These are phyloP conservation scores for Acrocalymma vagum DNA, from an alignment of 2,329 filamentous ascomycete species.

Conservation along the genomic window DNA sequence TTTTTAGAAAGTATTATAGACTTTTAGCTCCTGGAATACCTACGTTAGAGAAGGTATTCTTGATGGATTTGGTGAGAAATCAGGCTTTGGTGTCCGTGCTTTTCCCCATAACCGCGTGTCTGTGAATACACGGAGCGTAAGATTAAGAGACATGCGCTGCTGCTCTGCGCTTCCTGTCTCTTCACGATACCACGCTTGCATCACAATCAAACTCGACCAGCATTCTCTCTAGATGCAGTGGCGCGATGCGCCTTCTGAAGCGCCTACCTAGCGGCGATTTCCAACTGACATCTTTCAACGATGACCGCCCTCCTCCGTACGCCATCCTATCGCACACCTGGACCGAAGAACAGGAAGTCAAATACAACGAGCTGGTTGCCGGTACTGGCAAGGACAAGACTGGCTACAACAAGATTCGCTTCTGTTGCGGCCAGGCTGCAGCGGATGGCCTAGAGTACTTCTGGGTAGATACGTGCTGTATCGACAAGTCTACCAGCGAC, in stretches of 20 bases:
- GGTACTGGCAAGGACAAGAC: conserved; percentile 18
- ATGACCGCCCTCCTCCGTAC: conserved; percentile 20
- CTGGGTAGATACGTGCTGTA: conserved; percentile 5
- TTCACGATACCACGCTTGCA: conserved; percentile 8
- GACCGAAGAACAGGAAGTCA: conserved; percentile 23
- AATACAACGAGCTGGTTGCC: conserved; percentile 19
- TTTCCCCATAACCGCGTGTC: too few species aligned
- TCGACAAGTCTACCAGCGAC: conserved; percentile 5
- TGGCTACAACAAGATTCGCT: conserved; percentile 18
- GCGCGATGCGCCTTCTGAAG: conserved; percentile 26
- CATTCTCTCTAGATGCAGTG: conserved; percentile 9
- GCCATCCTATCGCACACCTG: conserved; percentile 31
- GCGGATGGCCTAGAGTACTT: conserved; percentile 19
- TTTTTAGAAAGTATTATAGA: too few species aligned
- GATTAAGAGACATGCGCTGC: conserved; percentile 9
- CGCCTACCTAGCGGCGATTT: conserved; percentile 19
- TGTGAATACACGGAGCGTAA: too few species aligned
- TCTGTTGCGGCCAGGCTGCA: conserved; percentile 15
- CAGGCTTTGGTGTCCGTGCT: too few species aligned
- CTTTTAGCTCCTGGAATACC: too few species aligned
- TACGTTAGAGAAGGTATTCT: too few species aligned
- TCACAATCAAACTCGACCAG: conserved; percentile 10
- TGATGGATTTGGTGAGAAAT: too few species aligned
- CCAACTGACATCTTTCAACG: conserved; percentile 19
- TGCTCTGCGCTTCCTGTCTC: conserved; percentile 9